Evolutionary conservation across 2,329 filamentous ascomycete genomes (phyloP).

Genomic region (Colletotrichum phormii): DNA sequence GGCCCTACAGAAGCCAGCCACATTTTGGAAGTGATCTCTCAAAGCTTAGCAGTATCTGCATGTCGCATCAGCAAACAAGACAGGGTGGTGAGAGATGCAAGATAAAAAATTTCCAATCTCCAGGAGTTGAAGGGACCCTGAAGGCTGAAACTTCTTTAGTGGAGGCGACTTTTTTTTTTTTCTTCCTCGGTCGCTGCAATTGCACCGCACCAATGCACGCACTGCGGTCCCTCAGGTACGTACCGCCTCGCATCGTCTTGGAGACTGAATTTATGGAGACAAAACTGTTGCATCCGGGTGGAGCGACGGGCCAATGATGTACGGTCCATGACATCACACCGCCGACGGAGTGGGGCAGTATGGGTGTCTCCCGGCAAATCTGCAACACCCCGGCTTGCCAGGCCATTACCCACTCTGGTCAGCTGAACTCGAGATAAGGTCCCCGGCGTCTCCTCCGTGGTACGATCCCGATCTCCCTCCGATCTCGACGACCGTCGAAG

Average conservation of each 20-base stretch:
- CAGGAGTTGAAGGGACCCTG: neutral
- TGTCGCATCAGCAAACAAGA: neutral
- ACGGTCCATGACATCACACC: constrained; percentile 34
- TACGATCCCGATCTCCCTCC: constrained; percentile 29
- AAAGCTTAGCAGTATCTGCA: neutral
- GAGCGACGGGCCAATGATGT: constrained; percentile 27
- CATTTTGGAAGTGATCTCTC: constrained; percentile 1
- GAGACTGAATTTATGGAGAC: neutral
- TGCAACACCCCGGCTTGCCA: constrained; percentile 12
- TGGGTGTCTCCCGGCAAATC: constrained; percentile 22
- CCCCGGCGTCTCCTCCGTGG: constrained; percentile 25
- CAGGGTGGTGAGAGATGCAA: neutral
- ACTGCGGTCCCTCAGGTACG: neutral
- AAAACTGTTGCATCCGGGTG: constrained; percentile 15
- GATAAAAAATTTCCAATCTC: neutral
- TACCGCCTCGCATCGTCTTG: neutral
- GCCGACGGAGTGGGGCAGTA: constrained; percentile 8
- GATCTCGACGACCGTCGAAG: constrained; percentile 11
- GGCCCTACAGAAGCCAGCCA: constrained; percentile 6
- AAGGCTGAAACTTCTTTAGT: constrained; percentile 36
- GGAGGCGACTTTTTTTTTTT: constrained; percentile 3
- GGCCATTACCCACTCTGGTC: constrained; percentile 11
- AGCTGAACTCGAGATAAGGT: constrained; percentile 25
- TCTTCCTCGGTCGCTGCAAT: neutral
- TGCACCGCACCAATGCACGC: neutral